Base-by-base conservation (phyloP, 2,329 filamentous ascomycete species). In the Chaetomium sp. region DNA sequence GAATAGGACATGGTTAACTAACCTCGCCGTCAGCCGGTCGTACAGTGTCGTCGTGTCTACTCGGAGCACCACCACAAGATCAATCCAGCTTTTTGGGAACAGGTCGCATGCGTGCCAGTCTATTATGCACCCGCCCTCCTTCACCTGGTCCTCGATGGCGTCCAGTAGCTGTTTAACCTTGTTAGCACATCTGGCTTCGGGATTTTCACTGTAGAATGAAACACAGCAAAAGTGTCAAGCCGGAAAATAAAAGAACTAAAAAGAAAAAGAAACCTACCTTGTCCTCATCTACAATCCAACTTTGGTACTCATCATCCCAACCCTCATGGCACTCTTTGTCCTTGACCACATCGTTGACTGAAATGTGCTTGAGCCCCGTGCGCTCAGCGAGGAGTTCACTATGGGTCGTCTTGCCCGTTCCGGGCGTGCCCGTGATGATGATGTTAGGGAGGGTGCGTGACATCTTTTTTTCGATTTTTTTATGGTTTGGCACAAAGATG, bases 101-200 rank as follows among this genome's bases (percentile, higher is more conserved):
- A 97, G 74, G 66, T 97, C 94, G 74, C 92, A 97, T 2, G 91
- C 92, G 73, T 99, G 94, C 92, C 94, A 99, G 74, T 99, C 94
- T 67, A 99, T 88, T 64, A 99, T 84, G 71, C 84, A 89, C 19
- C 94, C 94, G 55, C 92, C 92, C 19, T 80, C 74, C 60, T 85
- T 80, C 41, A 89, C 80, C 59, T 94, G 86, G 55, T 88, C 81
- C 73, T 97, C 94, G 55, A 99, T 87, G 48, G 88, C 83, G 69
- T 99, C 94, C 27, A 99, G 79, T 36, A 99, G 75, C 85, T 91
- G 64, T 37, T 58, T 52, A 45, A 9, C 53, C 64, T 27, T 53
- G 61, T 62, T 46, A 65, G 55, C 32, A 36, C 35, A 35, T 44
- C 6, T 14, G 12, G 2, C 35, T 6, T n/a, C 6, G 9, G 9